Conservation (phyloP, 2,329 filamentous ascomycete species). For the Arthrinium puccinioides region DNA sequence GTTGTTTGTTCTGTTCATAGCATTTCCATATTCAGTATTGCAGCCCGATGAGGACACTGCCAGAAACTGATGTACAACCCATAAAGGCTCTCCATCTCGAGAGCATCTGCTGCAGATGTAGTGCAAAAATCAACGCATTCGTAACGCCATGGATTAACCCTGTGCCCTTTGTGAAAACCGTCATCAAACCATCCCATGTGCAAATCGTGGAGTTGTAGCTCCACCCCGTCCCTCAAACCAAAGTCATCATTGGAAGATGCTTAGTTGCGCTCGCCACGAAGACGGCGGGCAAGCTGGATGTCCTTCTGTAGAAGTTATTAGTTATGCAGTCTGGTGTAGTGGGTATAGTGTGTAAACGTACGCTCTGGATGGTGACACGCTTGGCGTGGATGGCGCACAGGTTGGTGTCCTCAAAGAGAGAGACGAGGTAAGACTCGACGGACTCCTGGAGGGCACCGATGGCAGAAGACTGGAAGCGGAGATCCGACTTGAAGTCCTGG, state of each 20-base stretch:
- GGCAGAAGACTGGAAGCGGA: slow-evolving; percentile 96
- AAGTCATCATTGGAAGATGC: slow-evolving; percentile 15
- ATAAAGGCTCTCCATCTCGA: slow-evolving; percentile 10
- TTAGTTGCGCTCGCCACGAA: slow-evolving; percentile 90
- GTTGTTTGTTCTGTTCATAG: slow-evolving; percentile 22
- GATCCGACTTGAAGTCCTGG: slow-evolving; percentile 89
- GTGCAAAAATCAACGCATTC: slow-evolving; percentile 29
- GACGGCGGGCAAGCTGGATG: slow-evolving; percentile 91
- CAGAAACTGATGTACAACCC: slow-evolving; percentile 35
- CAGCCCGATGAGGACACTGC: slow-evolving; percentile 17
- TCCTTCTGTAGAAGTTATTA: slow-evolving; percentile 59
- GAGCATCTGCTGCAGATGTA: background rate
- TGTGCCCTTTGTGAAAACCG: slow-evolving; percentile 30
- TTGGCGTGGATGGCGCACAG: slow-evolving; percentile 98
- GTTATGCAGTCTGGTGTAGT: slow-evolving; percentile 8
- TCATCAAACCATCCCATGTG: slow-evolving; percentile 32
- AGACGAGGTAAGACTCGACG: slow-evolving; percentile 97
- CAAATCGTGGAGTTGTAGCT: slow-evolving; percentile 30
- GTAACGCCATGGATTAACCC: slow-evolving; percentile 34
- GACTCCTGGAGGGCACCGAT: slow-evolving; percentile 98
- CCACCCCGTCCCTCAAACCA: slow-evolving; percentile 18
- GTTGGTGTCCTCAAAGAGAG: slow-evolving; percentile 97
- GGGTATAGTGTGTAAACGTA: slow-evolving; percentile 21
- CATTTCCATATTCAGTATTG: slow-evolving; percentile 27
- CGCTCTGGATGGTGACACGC: slow-evolving; percentile 92